phyloP scores from a whole-genome alignment of 2,329 filamentous ascomycete genomes.

The Colletotrichum sp. region DNA sequence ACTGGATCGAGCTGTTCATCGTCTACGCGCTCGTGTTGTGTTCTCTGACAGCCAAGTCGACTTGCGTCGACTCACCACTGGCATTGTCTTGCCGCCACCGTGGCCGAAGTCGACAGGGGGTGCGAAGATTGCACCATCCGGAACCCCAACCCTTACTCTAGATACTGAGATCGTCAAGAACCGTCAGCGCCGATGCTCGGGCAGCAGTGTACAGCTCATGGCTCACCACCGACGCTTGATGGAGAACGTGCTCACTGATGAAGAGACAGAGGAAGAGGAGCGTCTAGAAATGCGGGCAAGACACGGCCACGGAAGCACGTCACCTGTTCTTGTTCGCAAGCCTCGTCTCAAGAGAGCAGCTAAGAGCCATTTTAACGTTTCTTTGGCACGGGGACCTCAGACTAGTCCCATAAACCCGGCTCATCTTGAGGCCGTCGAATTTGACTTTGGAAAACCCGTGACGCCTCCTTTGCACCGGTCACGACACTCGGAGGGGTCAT shows the following conservation, averaged over 20 bases:
- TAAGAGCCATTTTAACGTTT: conserved; percentile 37
- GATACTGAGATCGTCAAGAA: conserved; percentile 34
- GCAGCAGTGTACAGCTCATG: conserved; percentile 49
- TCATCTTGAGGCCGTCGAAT: conserved; percentile 28
- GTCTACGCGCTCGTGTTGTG: conserved; percentile 69
- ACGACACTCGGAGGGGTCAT: conserved; percentile 6
- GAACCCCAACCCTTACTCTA: conserved; percentile 24
- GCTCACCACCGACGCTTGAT: conserved; percentile 38
- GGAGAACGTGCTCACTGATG: conserved; percentile 46
- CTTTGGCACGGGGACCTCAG: conserved; percentile 26
- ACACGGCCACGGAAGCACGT: conserved; percentile 28
- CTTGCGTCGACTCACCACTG: conserved; percentile 51
- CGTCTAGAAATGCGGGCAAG: conserved; percentile 45
- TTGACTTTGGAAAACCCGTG: conserved; percentile 17
- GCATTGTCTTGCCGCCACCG: conserved; percentile 25
- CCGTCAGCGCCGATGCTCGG: conserved; percentile 54
- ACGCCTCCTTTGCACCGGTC: conserved; percentile 12
- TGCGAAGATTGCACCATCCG: conserved; percentile 22
- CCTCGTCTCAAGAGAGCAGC: conserved; percentile 46
- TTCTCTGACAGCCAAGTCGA: conserved; percentile 72
- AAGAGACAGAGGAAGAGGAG: conserved; percentile 50
- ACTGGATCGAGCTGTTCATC: conserved; percentile 76
- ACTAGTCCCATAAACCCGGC: conserved; percentile 26
- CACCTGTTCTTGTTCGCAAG: conserved; percentile 35
- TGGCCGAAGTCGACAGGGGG: conserved; percentile 29